phyloP scores from a whole-genome alignment of 2,329 filamentous ascomycete species.

The Dactylella cylindrospora region DNA sequence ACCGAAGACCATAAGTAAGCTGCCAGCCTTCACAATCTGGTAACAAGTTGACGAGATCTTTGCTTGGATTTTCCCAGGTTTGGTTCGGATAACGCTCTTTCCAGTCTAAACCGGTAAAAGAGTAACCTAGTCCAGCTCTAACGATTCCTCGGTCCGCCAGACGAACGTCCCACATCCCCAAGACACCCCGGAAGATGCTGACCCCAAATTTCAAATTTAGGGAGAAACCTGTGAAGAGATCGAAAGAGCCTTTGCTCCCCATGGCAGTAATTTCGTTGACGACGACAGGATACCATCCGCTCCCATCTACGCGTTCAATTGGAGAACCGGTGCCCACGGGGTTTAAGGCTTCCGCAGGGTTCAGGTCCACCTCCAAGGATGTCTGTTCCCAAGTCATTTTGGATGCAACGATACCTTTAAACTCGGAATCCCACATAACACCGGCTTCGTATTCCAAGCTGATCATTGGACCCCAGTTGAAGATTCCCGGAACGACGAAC shows the following conservation, averaged over 20 bases:
- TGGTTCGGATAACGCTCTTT: conserved; percentile 1
- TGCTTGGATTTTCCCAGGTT: conserved; percentile 1
- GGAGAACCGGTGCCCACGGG: neutral
- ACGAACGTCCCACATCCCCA: conserved; percentile 6
- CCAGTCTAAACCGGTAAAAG: conserved; percentile 7
- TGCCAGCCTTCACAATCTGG: conserved; percentile 12
- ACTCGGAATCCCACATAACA: conserved; percentile 5
- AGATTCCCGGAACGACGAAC: conserved; percentile 7
- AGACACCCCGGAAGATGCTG: conserved; percentile 6
- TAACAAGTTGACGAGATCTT: conserved; percentile 2
- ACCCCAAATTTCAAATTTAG: conserved; percentile 10
- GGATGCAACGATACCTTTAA: neutral
- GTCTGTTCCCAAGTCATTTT: conserved; percentile 3
- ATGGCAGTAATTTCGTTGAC: neutral
- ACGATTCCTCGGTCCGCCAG: neutral
- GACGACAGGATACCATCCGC: conserved; percentile 1
- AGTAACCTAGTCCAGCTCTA: conserved; percentile 2
- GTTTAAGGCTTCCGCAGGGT: conserved; percentile 2
- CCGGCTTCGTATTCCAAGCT: conserved; percentile 1
- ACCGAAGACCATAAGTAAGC: neutral
- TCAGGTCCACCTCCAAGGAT: neutral
- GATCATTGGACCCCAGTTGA: conserved; percentile 5
- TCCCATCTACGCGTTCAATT: conserved; percentile 2
- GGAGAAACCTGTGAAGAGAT: neutral
- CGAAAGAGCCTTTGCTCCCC: conserved; percentile 4